Evolutionary conservation across 345 rosid species (phyloP).

Genomic region (Euclidium syriacum): DNA sequence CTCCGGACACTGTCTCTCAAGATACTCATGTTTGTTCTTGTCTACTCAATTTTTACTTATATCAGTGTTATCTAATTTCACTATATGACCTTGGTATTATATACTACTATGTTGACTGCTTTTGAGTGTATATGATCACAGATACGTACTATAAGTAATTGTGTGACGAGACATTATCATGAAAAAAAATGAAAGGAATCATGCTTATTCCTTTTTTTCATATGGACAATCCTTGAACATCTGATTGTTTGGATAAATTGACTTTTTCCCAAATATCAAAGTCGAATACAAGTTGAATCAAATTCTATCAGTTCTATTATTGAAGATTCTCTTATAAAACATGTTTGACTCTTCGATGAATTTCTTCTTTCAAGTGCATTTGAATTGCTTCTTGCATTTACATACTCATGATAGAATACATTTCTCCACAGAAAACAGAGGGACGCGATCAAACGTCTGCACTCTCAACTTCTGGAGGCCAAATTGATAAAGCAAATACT

Average conservation of each 20-base stretch:
- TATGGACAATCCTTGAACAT: not conserved
- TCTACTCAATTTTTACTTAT: not conserved
- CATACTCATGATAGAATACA: not conserved
- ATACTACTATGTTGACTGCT: not conserved
- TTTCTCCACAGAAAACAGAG: slow-evolving; percentile 11
- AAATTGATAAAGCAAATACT: slow-evolving; percentile 22
- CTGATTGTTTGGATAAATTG: not conserved
- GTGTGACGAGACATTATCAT: not conserved
- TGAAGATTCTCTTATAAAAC: not conserved
- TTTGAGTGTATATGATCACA: not conserved
- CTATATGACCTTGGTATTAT: not conserved
- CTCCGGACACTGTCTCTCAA: slow-evolving; percentile 34
- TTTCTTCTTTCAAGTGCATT: not conserved
- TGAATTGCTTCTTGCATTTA: slow-evolving; percentile 1
- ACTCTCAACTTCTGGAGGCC: slow-evolving; percentile 26
- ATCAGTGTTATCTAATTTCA: not conserved
- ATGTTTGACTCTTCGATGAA: not conserved
- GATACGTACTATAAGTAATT: not conserved
- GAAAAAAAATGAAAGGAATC: not conserved
- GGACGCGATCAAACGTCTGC: slow-evolving; percentile 34
- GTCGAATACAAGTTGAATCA: not conserved
- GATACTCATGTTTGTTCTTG: slow-evolving; percentile 46
- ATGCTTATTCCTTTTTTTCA: not conserved
- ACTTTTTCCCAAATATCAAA: not conserved
- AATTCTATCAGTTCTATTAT: not conserved